Evolutionary conservation across 495 filamentous ascomycete genomes (phyloP).

Genomic region (Neurospora sp.): DNA sequence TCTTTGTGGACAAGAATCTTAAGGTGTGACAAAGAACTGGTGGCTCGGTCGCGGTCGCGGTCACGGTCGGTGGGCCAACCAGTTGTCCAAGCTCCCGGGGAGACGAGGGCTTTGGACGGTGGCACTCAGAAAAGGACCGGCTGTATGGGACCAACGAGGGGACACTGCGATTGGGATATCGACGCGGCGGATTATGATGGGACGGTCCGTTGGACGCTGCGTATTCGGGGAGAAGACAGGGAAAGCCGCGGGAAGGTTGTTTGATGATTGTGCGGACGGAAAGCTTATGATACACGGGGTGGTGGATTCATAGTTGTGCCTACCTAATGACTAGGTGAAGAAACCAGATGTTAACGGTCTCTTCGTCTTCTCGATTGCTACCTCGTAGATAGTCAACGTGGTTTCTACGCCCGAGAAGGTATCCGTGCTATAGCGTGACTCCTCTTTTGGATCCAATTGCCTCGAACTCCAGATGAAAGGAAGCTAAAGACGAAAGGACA

Average conservation of each 20-base stretch:
- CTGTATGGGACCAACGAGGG: not conserved
- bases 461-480: slow-evolving; percentile 5
- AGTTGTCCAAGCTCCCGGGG: not conserved
- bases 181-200: not conserved
- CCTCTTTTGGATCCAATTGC: not conserved
- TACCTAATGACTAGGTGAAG: not conserved
- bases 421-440: not conserved
- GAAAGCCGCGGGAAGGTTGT: not conserved
- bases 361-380: not conserved
- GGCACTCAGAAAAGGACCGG: not conserved
- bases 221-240: not conserved
- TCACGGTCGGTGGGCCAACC: not conserved
- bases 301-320: not conserved
- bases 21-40: not conserved
- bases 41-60: not conserved
- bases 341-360: not conserved
- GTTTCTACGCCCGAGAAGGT: slow-evolving; percentile 3
- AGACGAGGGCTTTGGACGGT: not conserved
- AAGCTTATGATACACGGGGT: not conserved
- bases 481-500: not conserved
- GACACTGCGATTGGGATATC: not conserved
- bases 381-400: not conserved
- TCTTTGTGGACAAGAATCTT: not conserved
- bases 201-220: not conserved
- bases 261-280: not conserved